Percentiles rank a stretch among this genome's conserved stretches.
These are phyloP conservation scores for Colletotrichum theobromicola DNA, from an alignment of 2,329 filamentous ascomycete genomes.

Conservation along the genomic window DNA sequence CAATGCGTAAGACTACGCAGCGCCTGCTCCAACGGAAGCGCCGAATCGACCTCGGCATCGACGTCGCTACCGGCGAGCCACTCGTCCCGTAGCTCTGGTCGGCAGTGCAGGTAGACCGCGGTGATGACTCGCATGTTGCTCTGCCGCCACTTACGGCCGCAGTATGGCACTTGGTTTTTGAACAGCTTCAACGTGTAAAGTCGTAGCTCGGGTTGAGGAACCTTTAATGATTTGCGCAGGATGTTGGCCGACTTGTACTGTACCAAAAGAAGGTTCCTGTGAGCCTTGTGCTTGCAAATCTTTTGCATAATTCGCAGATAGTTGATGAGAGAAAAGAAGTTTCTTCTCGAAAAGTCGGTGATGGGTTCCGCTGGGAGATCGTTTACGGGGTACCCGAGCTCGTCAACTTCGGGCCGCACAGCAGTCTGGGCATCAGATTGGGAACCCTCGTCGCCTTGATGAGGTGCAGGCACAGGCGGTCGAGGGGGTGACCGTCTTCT, in stretches of 20 bases:
- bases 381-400: conserved; percentile 80
- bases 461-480: conserved; percentile 27
- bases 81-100: conserved; percentile 91
- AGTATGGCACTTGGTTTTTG: conserved; percentile 98
- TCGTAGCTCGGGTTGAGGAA: conserved; percentile 85
- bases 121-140: conserved; percentile 99
- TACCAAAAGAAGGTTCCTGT: conserved; percentile 91
- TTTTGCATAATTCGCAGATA: conserved; percentile 97
- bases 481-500: conserved; percentile 54
- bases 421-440: conserved; percentile 39
- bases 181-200: conserved; percentile 97
- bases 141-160: conserved; percentile 96
- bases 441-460: conserved; percentile 26
- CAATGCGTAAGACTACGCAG: conserved; percentile 90
- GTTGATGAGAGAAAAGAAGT: conserved; percentile 95
- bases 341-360: conserved; percentile 89
- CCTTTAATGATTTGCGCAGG: conserved; percentile 87
- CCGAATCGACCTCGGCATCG: conserved; percentile 92
- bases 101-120: conserved; percentile 91
- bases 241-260: conserved; percentile 96
- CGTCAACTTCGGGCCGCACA: conserved; percentile 73
- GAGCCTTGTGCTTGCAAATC: conserved; percentile 93
- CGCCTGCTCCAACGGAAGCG: conserved; percentile 89
- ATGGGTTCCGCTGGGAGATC: conserved; percentile 77
- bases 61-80: conserved; percentile 93